These are phyloP conservation scores for Dryas alaskensis DNA, from an alignment of 306 rosid species.

Conservation along the genomic window DNA sequence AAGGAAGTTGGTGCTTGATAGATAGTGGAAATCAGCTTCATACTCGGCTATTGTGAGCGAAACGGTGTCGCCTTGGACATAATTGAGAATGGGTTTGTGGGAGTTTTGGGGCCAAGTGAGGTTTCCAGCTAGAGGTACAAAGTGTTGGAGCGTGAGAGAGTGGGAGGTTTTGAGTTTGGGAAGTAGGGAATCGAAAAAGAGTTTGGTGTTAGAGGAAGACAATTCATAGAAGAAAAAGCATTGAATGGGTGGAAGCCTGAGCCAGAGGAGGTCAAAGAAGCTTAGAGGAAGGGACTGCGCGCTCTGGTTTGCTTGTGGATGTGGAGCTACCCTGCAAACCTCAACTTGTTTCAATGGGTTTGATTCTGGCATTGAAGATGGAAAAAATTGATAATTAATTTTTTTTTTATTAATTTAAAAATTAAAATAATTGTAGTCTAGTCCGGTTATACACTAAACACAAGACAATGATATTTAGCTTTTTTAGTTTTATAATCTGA, in stretches of 20 bases:
- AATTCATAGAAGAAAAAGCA: constrained; percentile 40
- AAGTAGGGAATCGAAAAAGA: constrained; percentile 16
- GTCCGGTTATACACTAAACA: no score
- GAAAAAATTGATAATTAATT: no score
- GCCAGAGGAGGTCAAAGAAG: constrained; percentile 16
- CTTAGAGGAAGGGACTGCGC: constrained; percentile 6
- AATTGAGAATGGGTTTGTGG: constrained; percentile 34
- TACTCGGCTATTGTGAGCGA: constrained; percentile 37
- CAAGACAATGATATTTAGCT: no score
- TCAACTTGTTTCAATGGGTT: no score
- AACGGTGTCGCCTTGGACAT: constrained; percentile 26
- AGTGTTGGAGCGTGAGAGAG: constrained; percentile 61
- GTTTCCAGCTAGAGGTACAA: constrained; percentile 46
- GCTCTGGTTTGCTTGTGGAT: not conserved
- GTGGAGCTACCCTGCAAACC: constrained; percentile 11
- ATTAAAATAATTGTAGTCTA: no score
- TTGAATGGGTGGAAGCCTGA: constrained; percentile 20
- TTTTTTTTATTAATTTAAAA: no score
- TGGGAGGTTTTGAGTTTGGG: constrained; percentile 51
- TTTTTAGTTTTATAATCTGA: no score
- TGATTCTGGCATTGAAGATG: no score
- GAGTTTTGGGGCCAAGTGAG: constrained; percentile 46
- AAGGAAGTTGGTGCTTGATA: constrained; percentile 16
- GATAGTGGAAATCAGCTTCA: constrained; percentile 19
- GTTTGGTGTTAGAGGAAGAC: not conserved